Percentiles rank a stretch among this genome's conserved stretches.
phyloP scores from a whole-genome alignment of 768 basidiomycete species.

The Paxillus ammoniavirescens region DNA sequence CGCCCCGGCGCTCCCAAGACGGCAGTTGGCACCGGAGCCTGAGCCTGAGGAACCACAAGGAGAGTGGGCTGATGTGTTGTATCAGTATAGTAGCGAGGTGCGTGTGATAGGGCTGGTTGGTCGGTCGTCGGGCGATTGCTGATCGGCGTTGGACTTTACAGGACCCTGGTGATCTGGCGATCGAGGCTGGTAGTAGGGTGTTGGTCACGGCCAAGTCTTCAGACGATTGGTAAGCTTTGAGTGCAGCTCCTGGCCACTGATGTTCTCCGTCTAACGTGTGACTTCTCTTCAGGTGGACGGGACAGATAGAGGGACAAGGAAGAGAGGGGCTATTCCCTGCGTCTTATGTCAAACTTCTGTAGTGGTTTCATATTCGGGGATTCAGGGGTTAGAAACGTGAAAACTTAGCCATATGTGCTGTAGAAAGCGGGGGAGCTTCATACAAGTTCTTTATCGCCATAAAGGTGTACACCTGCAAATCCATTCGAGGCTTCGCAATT shows the following conservation, averaged over 20 bases:
- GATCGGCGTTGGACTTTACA: conserved; percentile 26
- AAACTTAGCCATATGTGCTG: too few species aligned
- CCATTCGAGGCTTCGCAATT: conserved; percentile 5
- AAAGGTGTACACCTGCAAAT: not conserved
- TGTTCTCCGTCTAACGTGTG: conserved; percentile 2
- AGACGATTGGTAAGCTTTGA: conserved; percentile 64
- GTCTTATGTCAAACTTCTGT: conserved; percentile 64
- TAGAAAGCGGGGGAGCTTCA: too few species aligned
- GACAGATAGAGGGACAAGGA: conserved; percentile 57
- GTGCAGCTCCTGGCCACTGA: not conserved
- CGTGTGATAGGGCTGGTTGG: not conserved
- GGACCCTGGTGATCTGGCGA: conserved; percentile 67
- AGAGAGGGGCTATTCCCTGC: conserved; percentile 64
- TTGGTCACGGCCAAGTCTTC: conserved; percentile 64
- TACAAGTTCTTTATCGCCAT: not conserved
- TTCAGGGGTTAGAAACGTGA: not conserved
- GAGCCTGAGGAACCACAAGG: conserved; percentile 44
- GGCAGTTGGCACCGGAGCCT: conserved; percentile 18
- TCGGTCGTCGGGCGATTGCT: not conserved
- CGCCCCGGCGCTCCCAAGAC: conserved; percentile 22
- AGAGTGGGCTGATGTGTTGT: conserved; percentile 78
- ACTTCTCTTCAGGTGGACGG: conserved; percentile 57
- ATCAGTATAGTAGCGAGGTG: conserved; percentile 71
- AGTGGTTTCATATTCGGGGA: conserved; percentile 5
- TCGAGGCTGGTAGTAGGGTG: conserved; percentile 58